Evolutionary conservation across 2,329 filamentous ascomycete genomes (phyloP), one percentile per base, ranked within the genome.

Genomic region (Botryotinia convoluta): DNA sequence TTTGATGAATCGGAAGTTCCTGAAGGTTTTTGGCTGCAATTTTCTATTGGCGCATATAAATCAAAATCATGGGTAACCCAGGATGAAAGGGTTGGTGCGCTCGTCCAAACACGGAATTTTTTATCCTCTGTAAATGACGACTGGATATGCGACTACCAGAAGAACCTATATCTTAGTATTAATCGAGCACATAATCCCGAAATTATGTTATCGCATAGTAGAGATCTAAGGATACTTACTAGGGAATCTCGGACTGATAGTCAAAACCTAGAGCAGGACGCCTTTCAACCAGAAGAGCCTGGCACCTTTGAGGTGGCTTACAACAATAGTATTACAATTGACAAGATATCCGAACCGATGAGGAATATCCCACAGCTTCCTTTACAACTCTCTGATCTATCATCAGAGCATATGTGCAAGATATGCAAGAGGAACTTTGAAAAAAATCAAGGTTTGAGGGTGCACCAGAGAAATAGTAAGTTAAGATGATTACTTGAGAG

Each of bases 81-180:
- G 35, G 32, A 20, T 12, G 48, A 57, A 18, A 59, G 59, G 37
- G 22, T 12, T 3, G 9, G n/a, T 26, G 61, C 70, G 5, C 48
- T 72, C 1, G 60, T 72, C 4, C 70, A 67, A 10, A 72, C 61
- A 35, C 37, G 39, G 6, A 72, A 72, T n/a, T 67, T 72, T 37
- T n/a, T 29, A 20, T 12, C 45, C 57, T 59, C 20, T 20, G 48
- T 48, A 6, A 18, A 48, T n/a, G n/a, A 57, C 2, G 29, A 22
- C n/a, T 48, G 48, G 35, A n/a, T 35, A 1, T 39, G 45, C 20
- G 45, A 42, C 12, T n/a, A 67, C 20, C 61, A 22, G 18, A 71
- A 39, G 37, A 4, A 32, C 32, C 1, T 64, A 20, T 63, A 71
- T 67, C 14, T 67, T 10, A 39, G n/a, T 44, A 32, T 51, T 18